Base-by-base conservation (phyloP, 306 rosid genomes). In the Lathyrus aphaca region DNA sequence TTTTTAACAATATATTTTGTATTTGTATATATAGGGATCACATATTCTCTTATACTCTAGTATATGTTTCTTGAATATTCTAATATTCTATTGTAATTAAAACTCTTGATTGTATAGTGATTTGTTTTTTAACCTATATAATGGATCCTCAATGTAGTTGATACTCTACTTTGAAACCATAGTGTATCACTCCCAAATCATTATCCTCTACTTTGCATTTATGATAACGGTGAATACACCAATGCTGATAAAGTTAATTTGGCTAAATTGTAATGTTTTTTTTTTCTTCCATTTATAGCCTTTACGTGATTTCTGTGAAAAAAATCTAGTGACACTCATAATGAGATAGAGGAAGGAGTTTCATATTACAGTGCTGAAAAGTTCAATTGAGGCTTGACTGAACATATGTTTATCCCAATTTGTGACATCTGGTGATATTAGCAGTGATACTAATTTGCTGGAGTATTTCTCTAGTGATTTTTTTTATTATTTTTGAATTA, bases 391-490 rank as follows among this genome's bases (percentile, higher is more conserved):
- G 19, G 50, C 56, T 42, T 23, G 71, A 40, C 44, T 25, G 38
- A 50, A 39, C 39, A 39, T 40, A 42, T 51, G 46, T 46, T 44
- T 62, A 32, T 49, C n/a, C 25, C 32, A 49, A 19, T 27, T 50
- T 46, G 37, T 57, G 61, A 25, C 43, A 55, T 35, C 46, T 75
- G 46, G 32, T 68, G 25, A 25, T 55, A 44, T 44, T 32, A 21
- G 39, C 57, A 18, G 51, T 29, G 27, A 37, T 67, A 38, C n/a
- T 48, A 49, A 48, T 48, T 75, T 68, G 54, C 10, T 32, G 42
- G 17, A 46, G 38, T 19, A 37, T 68, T 59, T 60, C 55, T 49
- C 54, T 59, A 25, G 69, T 40, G 57, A 61, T 27, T 38, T 61
- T n/a, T n/a, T 61, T 14, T 60, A 49, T 50, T 60, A 38, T 29